Evolutionary conservation across 345 rosid species (phyloP), one percentile per base, ranked within the genome.

Genomic region (Clarkia xantiana): DNA sequence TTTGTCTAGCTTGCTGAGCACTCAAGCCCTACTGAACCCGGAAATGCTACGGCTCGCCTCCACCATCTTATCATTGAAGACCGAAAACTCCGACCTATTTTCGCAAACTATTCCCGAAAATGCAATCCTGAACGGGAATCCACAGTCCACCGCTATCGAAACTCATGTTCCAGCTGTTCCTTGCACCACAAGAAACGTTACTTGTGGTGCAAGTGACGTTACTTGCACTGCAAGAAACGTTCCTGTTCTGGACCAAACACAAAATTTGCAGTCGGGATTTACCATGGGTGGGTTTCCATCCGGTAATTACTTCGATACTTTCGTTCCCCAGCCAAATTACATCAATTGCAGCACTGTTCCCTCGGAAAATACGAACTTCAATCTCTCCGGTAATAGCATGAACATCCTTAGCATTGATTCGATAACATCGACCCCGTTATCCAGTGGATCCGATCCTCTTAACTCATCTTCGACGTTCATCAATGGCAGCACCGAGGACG

Each of bases 401-500:
- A 67, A 66, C 43, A 29, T 29, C 36, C 67, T 78, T 10, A 44
- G 71, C 51, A 55, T 76, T 6, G 94, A 77, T 45, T 78, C 84
- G 3, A 62, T 82, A 10, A 36, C 72, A 51, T 75, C 89, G 10
- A 77, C 84, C 53, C 84, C 89, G 4, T 55, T 74, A 18, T 71
- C 78, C 2, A 68, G 80, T 51, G 67, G 76, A 13, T 74, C 65
- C 25, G 25, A 22, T 44, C 78, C 62, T 12, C 50, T 76, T 73
- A 64, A 69, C 42, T 78, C 90, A 42, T 59, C 85, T 9, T 68
- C 81, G 1, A 67, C 73, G 6, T 59, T 64, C 47, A 25, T 64
- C 53, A 76, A 79, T 63, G 51, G 81, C 76, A 61, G 76, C 71
- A 65, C 76, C 9, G 72, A 75, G 49, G 86, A 76, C 45, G 89